Evolutionary conservation across 495 filamentous ascomycete genomes (phyloP), one percentile per base, ranked within the genome.

Genomic region (Xylaria curta): DNA sequence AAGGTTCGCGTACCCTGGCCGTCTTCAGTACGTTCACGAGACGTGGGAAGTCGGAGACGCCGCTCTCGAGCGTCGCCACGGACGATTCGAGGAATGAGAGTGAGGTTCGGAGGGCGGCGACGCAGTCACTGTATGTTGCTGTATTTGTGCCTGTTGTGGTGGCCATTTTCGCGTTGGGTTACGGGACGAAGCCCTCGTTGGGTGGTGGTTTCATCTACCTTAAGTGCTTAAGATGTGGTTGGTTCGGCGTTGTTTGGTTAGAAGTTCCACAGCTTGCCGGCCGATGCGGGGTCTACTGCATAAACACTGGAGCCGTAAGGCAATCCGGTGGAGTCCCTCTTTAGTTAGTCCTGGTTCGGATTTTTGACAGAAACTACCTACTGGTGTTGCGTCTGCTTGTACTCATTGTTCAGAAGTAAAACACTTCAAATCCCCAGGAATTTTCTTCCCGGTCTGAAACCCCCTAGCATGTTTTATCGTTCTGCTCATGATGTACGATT

Each of bases 51-150:
- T 87, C 85, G 53, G 81, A 71, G 21, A 86, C 79, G 69, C 83
- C 84, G 71, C 65, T 72, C 64, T 76, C 83, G 64, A 86, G 81
- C 9, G 82, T 85, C 12, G 74, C 70, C 17, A 86, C 83, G 12
- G 85, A 87, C 33, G 84, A 85, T 69, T 85, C 82, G 79, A 87
- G 84, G 78, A 81, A 83, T 68, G 81, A 83, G 72, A 87, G 84
- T 7, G 85, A 87, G 44, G 82, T 82, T 73, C 83, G 84, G 47
- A 86, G 79, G 38, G 82, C 82, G 67, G 81, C 66, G 31, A 85
- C 84, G 79, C 83, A 85, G 75, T 84, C 82, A 63, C 68, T 72
- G 81, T 85, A 86, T 44, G 79, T 76, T 21, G 79, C 76, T n/a
- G 66, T 68, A 33, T 24, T 51, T 38, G 68, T 31, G 68, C 59